A percentile compares a stretch with the other conserved stretches of the same genome.
Evolutionary conservation across 164 flowering plant genomes (phyloP).

Genomic region (Piper longum): DNA sequence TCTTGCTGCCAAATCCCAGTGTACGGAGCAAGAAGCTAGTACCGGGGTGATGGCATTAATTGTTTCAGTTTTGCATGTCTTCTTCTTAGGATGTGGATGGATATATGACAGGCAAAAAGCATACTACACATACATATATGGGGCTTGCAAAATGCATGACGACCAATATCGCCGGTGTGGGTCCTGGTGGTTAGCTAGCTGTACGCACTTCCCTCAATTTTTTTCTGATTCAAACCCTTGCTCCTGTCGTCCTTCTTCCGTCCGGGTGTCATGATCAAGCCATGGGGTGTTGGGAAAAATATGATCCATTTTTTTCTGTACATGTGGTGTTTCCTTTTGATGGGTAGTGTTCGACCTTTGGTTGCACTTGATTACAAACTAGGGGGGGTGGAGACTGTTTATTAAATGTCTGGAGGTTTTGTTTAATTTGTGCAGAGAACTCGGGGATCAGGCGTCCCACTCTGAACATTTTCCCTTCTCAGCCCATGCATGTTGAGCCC

Average conservation of each 20-base stretch:
- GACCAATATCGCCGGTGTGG: conserved; percentile 1
- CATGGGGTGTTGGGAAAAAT: neutral
- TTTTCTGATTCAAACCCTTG: neutral
- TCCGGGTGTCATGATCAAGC: conserved; percentile 1
- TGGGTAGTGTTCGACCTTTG: neutral
- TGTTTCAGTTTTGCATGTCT: neutral
- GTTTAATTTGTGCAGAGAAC: conserved; percentile 30
- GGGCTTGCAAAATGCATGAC: conserved; percentile 24
- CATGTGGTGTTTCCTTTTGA: neutral
- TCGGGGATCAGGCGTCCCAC: conserved; percentile 85
- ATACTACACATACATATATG: neutral
- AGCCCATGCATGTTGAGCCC: conserved; percentile 96
- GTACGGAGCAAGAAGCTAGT: conserved; percentile 21
- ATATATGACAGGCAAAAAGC: neutral
- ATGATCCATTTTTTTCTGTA: conserved; percentile 1
- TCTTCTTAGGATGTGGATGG: neutral
- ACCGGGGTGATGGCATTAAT: conserved; percentile 5
- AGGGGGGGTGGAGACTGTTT: neutral
- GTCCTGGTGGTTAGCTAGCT: neutral
- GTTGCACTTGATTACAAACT: neutral
- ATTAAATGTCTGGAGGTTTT: conserved; percentile 6
- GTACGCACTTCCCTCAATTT: neutral
- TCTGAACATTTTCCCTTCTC: conserved; percentile 94
- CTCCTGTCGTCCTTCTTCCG: conserved; percentile 4
- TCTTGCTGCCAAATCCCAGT: conserved; percentile 11